Evolutionary conservation across 306 rosid genomes (phyloP).

Genomic region (Coriaria nepalensis): DNA sequence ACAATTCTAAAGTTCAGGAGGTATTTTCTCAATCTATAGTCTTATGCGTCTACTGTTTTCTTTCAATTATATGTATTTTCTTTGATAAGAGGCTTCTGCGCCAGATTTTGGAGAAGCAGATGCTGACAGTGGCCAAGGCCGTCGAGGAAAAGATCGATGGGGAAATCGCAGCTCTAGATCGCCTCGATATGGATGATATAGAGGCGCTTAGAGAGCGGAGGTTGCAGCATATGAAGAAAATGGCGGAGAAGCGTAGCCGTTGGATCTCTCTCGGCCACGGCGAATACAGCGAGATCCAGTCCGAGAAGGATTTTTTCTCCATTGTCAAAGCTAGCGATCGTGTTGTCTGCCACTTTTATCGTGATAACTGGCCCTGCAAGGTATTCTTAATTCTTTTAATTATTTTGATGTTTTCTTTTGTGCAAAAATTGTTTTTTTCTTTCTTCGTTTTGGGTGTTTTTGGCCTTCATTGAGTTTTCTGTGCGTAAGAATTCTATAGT

Average conservation of each 20-base stretch:
- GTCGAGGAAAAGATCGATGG: conserved; percentile 86
- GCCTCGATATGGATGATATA: conserved; percentile 61
- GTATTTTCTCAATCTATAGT: conserved; percentile 12
- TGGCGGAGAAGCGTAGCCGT: conserved; percentile 88
- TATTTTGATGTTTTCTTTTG: no score
- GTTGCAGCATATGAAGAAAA: conserved; percentile 90
- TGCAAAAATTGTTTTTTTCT: no score
- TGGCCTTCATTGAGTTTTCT: not conserved
- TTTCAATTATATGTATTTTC: not conserved
- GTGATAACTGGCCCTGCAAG: conserved; percentile 99
- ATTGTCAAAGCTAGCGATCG: conserved; percentile 95
- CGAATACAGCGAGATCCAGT: conserved; percentile 60
- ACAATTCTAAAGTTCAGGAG: conserved; percentile 51
- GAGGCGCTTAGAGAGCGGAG: conserved; percentile 85
- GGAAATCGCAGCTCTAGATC: conserved; percentile 77
- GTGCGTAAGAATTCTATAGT: no score
- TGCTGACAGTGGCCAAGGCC: conserved; percentile 72
- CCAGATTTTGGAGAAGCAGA: conserved; percentile 64
- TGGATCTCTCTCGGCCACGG: conserved; percentile 92
- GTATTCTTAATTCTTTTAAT: conserved; percentile 11
- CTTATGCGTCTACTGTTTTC: no score
- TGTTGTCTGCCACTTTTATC: conserved; percentile 93
- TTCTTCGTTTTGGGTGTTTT: not conserved
- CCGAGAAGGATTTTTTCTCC: conserved; percentile 88
- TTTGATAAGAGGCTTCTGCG: not conserved